Percentiles rank a stretch among this genome's conserved stretches.
Conservation (phyloP, 148 eudicot genomes). For the Nepenthes mirabilis region DNA sequence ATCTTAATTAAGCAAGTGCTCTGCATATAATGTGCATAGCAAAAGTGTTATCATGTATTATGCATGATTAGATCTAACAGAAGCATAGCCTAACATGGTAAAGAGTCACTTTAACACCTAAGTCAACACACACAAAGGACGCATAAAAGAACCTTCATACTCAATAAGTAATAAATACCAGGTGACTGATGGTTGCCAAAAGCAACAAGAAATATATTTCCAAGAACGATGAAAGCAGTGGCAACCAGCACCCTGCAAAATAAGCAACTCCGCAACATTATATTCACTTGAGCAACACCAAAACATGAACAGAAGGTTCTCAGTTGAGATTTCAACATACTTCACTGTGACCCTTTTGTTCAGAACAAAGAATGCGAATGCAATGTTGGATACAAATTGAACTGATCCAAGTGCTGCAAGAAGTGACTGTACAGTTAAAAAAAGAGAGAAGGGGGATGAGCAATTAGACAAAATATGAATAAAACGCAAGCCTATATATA, state of each 20-base stretch:
- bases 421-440: constrained; percentile 57
- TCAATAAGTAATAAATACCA: constrained; percentile 32
- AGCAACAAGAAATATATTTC: constrained; percentile 90
- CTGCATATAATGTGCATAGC: too few relatives aligned
- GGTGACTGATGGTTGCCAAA: constrained; percentile 98
- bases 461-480: background rate
- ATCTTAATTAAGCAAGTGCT: too few relatives aligned
- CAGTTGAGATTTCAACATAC: constrained; percentile 37
- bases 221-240: constrained; percentile 81
- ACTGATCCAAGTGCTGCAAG: constrained; percentile 97
- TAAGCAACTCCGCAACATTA: background rate
- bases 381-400: constrained; percentile 92
- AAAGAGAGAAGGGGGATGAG: constrained; percentile 3
- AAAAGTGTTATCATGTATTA: background rate
- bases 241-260: constrained; percentile 69
- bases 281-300: background rate
- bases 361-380: constrained; percentile 72
- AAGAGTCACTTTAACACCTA: too few relatives aligned
- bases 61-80: background rate
- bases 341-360: constrained; percentile 73
- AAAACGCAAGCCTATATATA: background rate
- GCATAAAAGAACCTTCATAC: background rate
- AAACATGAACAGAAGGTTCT: constrained; percentile 2
- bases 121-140: background rate
- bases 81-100: too few relatives aligned